Evolutionary conservation across 768 basidiomycete genomes (phyloP), one percentile per base, ranked within the genome.

Genomic region (Mycena crocata): DNA sequence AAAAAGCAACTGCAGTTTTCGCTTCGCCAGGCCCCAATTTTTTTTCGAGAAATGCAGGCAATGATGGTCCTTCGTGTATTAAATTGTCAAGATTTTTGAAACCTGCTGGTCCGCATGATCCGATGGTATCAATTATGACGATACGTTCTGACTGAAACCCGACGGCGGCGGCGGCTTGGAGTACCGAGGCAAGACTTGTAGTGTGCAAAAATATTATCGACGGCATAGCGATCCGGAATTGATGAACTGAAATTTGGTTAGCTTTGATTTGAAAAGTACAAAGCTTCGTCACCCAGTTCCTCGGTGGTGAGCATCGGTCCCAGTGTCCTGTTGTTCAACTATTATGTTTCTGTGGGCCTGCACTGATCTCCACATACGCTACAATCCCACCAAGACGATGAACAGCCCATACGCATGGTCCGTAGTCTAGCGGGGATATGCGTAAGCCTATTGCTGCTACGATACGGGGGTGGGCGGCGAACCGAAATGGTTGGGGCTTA

Each of bases 401-500:
- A 7, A 74, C 68, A 17, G 81, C 83, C 82, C 83, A 84, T 2
- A 80, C 76, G 24, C 76, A 78, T 12, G 73, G 60, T 12, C 78
- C 71, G 60, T 80, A 84, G 54, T 82, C 82, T 83, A 54, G 61
- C 10, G 54, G 57, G 24, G 46, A 44, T 57, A 48, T 42, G 39
- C n/a, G 42, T 59, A 26, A 44, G 42, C 14, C 21, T 45, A 40
- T 32, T 31, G 45, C 2, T 44, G 17, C 21, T 54, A 42, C 57
- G 40, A 37, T 37, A 58, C 42, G 57, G 51, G 30, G 40, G 40
- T 34, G 54, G 51, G 50, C 51, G 51, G 45, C 79, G 59, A 35
- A 84, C 84, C 83, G 23, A 85, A 74, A 62, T 84, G 80, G 65
- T 85, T 85, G 8, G 80, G 80, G 42, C 81, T 80, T 68, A 78